Evolutionary conservation across 169 alveolate genomes (phyloP).

Genomic region (Neospora caninum): DNA sequence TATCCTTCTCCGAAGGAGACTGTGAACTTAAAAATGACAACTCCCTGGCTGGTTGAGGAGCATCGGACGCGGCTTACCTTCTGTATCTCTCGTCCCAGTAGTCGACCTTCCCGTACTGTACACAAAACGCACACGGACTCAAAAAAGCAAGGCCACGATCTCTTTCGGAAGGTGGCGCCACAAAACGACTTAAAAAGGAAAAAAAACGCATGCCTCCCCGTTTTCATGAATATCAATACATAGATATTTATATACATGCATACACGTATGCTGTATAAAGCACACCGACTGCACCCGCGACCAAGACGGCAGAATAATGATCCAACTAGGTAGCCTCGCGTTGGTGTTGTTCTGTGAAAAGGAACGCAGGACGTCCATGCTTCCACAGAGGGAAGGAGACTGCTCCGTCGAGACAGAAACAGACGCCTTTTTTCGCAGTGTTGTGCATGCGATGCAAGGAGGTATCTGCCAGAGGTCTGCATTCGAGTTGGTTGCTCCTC

Average conservation of each 20-base stretch:
- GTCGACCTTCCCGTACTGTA: conserved; percentile 84
- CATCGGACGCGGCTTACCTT: conserved; percentile 17
- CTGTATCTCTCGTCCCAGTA: conserved; percentile 94
- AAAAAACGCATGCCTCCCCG: neutral
- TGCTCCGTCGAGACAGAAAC: too few species aligned
- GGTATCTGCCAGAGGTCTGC: too few species aligned
- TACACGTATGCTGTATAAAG: too few species aligned
- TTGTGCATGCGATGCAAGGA: too few species aligned
- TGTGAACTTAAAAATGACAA: neutral
- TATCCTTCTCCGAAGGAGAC: neutral
- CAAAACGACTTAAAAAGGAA: neutral
- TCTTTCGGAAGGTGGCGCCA: neutral
- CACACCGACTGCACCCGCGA: too few species aligned
- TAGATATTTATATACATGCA: neutral
- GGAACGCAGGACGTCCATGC: too few species aligned
- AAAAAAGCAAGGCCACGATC: neutral
- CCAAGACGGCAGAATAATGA: too few species aligned
- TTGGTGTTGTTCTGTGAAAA: too few species aligned
- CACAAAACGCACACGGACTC: neutral
- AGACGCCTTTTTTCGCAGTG: too few species aligned
- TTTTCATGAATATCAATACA: neutral
- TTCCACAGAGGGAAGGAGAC: too few species aligned
- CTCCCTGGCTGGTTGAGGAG: neutral
- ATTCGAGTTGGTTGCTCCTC: too few species aligned
- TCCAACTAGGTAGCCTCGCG: too few species aligned